phyloP scores from a whole-genome alignment of 2,329 filamentous ascomycete species.

The Metarhizium humberi region DNA sequence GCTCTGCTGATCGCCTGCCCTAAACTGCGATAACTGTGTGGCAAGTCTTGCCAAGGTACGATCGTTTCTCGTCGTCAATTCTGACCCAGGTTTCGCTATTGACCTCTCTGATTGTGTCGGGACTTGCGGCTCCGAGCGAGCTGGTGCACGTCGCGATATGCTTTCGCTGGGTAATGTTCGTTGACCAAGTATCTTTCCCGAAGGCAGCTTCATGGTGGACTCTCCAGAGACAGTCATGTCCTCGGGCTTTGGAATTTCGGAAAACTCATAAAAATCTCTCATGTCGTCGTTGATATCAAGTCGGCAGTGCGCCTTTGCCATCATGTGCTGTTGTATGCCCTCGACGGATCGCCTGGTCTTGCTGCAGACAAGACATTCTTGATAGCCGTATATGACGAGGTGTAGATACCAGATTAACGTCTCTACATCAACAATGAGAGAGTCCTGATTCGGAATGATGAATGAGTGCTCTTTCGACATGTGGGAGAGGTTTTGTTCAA shows the following conservation, averaged over 20 bases:
- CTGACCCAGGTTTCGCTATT: background rate
- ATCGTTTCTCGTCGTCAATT: background rate
- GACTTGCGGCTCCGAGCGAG: background rate
- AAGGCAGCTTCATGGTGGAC: constrained; percentile 18
- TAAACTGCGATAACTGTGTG: constrained; percentile 9
- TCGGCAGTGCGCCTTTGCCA: constrained; percentile 37
- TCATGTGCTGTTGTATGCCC: constrained; percentile 43
- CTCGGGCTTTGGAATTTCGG: background rate
- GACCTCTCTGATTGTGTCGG: background rate
- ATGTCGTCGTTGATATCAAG: constrained; percentile 32
- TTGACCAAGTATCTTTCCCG: constrained; percentile 24
- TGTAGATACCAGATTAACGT: constrained; percentile 38
- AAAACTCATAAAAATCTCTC: constrained; percentile 30
- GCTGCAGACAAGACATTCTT: constrained; percentile 42
- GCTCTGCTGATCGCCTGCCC: constrained; percentile 9
- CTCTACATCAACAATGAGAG: constrained; percentile 34
- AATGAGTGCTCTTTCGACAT: constrained; percentile 42
- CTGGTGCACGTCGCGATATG: background rate
- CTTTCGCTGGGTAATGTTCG: constrained; percentile 3
- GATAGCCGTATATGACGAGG: constrained; percentile 37
- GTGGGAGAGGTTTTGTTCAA: constrained; percentile 32
- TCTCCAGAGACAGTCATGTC: constrained; percentile 1
- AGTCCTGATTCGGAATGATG: constrained; percentile 27
- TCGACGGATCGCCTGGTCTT: constrained; percentile 30
- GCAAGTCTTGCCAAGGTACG: background rate